Evolutionary conservation across 73 alveolate genomes (phyloP).

Genomic region (Paramecium biaurelia): DNA sequence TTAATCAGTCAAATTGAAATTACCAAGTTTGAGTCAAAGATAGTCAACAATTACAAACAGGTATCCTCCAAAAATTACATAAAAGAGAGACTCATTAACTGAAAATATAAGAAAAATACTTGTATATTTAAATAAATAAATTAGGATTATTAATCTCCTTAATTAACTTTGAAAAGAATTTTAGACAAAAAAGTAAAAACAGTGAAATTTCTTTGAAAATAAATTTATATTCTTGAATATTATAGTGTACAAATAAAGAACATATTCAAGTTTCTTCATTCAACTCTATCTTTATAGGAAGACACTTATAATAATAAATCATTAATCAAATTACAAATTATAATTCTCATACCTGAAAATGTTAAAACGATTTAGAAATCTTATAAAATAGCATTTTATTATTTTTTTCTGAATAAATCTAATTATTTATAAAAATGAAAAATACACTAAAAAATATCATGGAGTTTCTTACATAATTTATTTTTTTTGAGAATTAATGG

Average conservation of each 20-base stretch:
- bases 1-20: background rate
- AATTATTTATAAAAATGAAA: too few relatives aligned
- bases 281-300: too few relatives aligned
- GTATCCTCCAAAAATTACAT: background rate
- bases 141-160: constrained; percentile 11
- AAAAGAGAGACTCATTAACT: background rate
- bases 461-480: too few relatives aligned
- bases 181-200: constrained; percentile 9
- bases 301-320: background rate
- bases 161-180: background rate
- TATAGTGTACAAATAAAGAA: background rate
- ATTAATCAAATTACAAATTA: background rate
- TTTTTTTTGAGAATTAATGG: background rate
- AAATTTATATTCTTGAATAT: background rate
- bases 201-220: background rate
- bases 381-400: background rate
- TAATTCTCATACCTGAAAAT: background rate
- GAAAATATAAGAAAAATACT: background rate
- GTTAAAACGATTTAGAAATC: background rate
- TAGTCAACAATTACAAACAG: background rate
- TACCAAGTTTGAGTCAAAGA: background rate
- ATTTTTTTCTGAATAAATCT: background rate
- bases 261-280: background rate
- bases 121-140: background rate
- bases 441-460: too few relatives aligned